A percentile compares a stretch with the other conserved stretches of the same genome.
Evolutionary conservation across 2,329 filamentous ascomycete species (phyloP).

Genomic region (Sporothrix inflata): DNA sequence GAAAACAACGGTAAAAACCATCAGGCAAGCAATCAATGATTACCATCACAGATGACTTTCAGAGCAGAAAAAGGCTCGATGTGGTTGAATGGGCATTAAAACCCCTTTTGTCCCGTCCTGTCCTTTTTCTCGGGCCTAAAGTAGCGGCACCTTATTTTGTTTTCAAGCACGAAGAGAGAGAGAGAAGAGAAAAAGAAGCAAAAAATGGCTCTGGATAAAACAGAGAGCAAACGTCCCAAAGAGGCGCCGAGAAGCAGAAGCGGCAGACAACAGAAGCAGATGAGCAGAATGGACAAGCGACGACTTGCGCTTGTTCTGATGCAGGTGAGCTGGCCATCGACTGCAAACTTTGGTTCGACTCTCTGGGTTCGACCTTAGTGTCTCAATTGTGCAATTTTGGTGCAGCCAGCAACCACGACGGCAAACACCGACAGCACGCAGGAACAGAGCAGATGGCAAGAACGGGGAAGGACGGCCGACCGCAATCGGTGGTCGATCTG

Average conservation of each 20-base stretch:
- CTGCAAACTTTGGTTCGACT: not conserved
- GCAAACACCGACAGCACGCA: conserved; percentile 13
- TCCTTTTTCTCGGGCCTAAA: not conserved
- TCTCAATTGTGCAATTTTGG: conserved; percentile 18
- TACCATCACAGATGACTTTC: not conserved
- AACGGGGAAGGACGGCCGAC: not conserved
- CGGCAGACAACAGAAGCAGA: not conserved
- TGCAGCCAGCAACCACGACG: not conserved
- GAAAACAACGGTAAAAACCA: not conserved
- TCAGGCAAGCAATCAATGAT: not conserved
- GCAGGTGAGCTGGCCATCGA: not conserved
- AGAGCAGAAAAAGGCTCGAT: not conserved
- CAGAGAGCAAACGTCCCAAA: not conserved
- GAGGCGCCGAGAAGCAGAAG: not conserved
- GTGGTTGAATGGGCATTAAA: not conserved
- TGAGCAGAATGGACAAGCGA: not conserved
- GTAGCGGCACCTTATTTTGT: not conserved
- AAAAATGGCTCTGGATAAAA: conserved; percentile 8
- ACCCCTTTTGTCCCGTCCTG: too few species aligned
- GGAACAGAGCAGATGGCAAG: not conserved
- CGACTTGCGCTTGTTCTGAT: not conserved
- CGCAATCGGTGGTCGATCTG: conserved; percentile 5
- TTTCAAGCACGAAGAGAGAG: not conserved
- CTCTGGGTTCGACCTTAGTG: not conserved
- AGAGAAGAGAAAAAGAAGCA: not conserved